Conservation (phyloP, 805 yeast genomes). For the Lachancea quebecensis region DNA sequence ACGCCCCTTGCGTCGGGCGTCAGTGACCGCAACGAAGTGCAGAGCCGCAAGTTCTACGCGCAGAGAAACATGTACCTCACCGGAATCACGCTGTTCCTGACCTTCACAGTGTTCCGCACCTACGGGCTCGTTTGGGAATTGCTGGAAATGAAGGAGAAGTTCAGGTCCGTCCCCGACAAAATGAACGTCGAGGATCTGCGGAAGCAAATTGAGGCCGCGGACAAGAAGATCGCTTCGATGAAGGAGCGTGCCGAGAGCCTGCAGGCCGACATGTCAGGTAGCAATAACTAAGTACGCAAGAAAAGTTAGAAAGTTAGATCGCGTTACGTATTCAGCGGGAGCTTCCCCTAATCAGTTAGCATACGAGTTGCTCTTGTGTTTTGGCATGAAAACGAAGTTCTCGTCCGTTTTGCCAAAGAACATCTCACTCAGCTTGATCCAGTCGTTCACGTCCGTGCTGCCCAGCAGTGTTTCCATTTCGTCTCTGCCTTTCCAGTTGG, state of each 20-base stretch:
- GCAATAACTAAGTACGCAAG: background rate
- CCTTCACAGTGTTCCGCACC: conserved; percentile 79
- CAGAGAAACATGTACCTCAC: conserved; percentile 95
- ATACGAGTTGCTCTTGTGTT: conserved; percentile 89
- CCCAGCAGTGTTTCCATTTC: conserved; percentile 88
- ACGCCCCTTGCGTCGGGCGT: conserved; percentile 22
- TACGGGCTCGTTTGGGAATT: conserved; percentile 73
- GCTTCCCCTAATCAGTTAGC: conserved; percentile 12
- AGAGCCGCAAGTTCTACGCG: conserved; percentile 88
- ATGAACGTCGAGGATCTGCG: conserved; percentile 34
- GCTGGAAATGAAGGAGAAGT: conserved; percentile 54
- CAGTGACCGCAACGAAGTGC: conserved; percentile 70
- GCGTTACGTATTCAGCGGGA: background rate
- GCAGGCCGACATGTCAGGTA: conserved; percentile 43
- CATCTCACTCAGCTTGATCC: conserved; percentile 95
- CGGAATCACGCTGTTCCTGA: conserved; percentile 88
- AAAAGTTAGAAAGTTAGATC: background rate
- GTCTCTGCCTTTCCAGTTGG: conserved; percentile 85
- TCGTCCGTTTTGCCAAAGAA: conserved; percentile 82
- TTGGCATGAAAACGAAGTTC: conserved; percentile 75
- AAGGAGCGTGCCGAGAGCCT: conserved; percentile 69
- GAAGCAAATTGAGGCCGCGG: conserved; percentile 48
- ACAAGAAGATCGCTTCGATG: conserved; percentile 56
- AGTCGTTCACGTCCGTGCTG: conserved; percentile 77
- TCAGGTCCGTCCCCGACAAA: conserved; percentile 17